Evolutionary conservation across 2,329 filamentous ascomycete species (phyloP), one percentile per base, ranked within the genome.

Genomic region (Monilinia polystroma): DNA sequence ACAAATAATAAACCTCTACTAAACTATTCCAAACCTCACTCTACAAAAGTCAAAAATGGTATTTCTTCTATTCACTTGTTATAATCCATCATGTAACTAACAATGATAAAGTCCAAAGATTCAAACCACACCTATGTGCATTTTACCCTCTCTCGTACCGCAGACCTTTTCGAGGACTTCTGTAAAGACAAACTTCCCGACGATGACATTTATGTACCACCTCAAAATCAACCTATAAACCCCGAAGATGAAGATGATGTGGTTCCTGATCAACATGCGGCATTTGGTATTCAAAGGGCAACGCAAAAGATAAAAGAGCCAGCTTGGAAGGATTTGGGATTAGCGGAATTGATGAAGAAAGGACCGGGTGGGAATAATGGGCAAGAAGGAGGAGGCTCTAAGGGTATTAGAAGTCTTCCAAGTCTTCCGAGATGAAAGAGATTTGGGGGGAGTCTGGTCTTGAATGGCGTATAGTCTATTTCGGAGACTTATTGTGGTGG

Each of bases 171-270:
- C 72, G 91, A 94, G 76, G 87, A 90, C 77, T 89, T 90, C 75
- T 89, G 86, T 82, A 86, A 85, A 75, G 87, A 90, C 79, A 85
- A 83, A 74, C 84, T 90, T 55, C 87, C 88, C n/a, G 81, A 84
- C 69, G 91, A 95, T 79, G 90, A 93, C 66, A 91, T 95, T 76
- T 90, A 91, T 77, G 90, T 96, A n/a, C 87, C 90, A 45, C 87
- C 87, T 10, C 86, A 92, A 69, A 87, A 93, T 76, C 90, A 92
- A 76, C 92, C 91, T 52, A 83, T 93, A 75, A 94, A 95, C 76
- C 91, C 92, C 0, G 91, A 95, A 78, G 91, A 95, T 76, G 91
- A 95, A 79, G 92, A 95, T 75, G 91, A 95, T 75, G 90, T 95
- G 4, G 91, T 95, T 5, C 91, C 92, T 0, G 91, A 95, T 77